phyloP scores from a whole-genome alignment of 768 basidiomycete species.

The Mycena alexandri region DNA sequence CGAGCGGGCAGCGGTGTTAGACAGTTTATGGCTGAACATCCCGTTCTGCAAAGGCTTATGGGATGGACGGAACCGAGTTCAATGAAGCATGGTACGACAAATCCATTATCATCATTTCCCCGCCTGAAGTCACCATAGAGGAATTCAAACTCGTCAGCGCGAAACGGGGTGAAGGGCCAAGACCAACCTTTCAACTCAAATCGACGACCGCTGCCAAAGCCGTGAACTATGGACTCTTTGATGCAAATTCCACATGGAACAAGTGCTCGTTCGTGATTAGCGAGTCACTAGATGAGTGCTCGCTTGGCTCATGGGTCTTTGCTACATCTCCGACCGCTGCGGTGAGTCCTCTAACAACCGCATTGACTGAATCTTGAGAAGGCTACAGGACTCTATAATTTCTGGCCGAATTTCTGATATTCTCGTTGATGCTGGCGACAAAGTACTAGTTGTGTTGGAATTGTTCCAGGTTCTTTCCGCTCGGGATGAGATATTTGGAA shows the following conservation, averaged over 20 bases:
- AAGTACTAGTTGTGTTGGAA: not conserved
- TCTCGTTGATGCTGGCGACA: not conserved
- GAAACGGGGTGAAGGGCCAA: not conserved
- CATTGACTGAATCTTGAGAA: not conserved
- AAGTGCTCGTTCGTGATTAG: slow-evolving; percentile 9
- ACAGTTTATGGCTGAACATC: too few species aligned
- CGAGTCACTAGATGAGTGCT: slow-evolving; percentile 12
- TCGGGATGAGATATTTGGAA: slow-evolving; percentile 5
- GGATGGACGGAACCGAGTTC: too few species aligned
- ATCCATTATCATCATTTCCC: too few species aligned
- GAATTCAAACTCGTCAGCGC: not conserved
- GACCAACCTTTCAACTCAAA: not conserved
- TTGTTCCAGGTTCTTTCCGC: too few species aligned
- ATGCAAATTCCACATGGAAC: not conserved
- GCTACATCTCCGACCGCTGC: slow-evolving; percentile 2
- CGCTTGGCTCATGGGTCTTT: slow-evolving; percentile 3
- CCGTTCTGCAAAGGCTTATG: too few species aligned
- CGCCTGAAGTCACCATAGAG: not conserved
- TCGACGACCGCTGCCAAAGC: slow-evolving; percentile 1
- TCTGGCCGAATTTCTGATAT: slow-evolving; percentile 5
- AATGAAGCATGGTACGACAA: too few species aligned
- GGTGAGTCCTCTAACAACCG: not conserved
- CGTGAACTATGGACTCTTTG: not conserved
- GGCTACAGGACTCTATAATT: slow-evolving; percentile 1
- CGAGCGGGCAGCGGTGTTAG: too few species aligned